These are phyloP conservation scores for Spencermartinsiella ligniputridi DNA, from an alignment of 1,139 yeast species.

Conservation along the genomic window DNA sequence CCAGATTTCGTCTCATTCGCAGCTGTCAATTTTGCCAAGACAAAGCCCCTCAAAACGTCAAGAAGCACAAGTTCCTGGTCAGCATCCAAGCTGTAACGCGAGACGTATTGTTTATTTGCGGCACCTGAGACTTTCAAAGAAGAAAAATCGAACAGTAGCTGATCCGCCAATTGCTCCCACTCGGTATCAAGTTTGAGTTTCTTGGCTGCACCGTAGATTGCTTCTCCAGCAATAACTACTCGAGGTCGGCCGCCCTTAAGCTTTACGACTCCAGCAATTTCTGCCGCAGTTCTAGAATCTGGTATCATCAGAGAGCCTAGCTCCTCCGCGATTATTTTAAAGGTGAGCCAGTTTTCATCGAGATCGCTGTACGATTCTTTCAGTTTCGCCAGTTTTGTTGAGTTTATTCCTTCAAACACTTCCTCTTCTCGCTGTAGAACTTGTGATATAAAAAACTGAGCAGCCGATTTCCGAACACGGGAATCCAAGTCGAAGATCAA, in stretches of 20 bases:
- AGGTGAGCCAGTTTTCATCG: slow-evolving; percentile 22
- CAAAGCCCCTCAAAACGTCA: slow-evolving; percentile 29
- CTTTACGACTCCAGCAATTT: background rate
- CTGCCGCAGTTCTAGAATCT: background rate
- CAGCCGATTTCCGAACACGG: slow-evolving; percentile 32
- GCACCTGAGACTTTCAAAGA: slow-evolving; percentile 17
- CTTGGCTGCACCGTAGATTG: slow-evolving; percentile 10
- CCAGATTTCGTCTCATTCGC: slow-evolving; percentile 7
- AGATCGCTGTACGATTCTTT: slow-evolving; percentile 16
- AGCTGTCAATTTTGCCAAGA: slow-evolving; percentile 17
- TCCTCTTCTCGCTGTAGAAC: slow-evolving; percentile 13
- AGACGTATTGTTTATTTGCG: slow-evolving; percentile 15
- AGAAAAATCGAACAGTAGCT: slow-evolving; percentile 30
- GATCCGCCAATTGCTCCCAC: slow-evolving; percentile 23
- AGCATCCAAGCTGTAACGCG: slow-evolving; percentile 19
- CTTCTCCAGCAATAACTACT: slow-evolving; percentile 19
- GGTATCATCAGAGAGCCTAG: slow-evolving; percentile 6
- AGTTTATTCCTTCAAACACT: slow-evolving; percentile 9
- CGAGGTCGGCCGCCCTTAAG: slow-evolving; percentile 1
- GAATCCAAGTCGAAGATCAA: slow-evolving; percentile 43
- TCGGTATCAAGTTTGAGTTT: slow-evolving; percentile 9
- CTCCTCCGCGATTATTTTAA: slow-evolving; percentile 21
- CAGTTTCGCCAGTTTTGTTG: slow-evolving; percentile 16
- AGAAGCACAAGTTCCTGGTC: slow-evolving; percentile 25
- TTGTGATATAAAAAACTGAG: slow-evolving; percentile 14